phyloP scores from a whole-genome alignment of 148 eudicot genomes.

The Rhododendron mucronatum region DNA sequence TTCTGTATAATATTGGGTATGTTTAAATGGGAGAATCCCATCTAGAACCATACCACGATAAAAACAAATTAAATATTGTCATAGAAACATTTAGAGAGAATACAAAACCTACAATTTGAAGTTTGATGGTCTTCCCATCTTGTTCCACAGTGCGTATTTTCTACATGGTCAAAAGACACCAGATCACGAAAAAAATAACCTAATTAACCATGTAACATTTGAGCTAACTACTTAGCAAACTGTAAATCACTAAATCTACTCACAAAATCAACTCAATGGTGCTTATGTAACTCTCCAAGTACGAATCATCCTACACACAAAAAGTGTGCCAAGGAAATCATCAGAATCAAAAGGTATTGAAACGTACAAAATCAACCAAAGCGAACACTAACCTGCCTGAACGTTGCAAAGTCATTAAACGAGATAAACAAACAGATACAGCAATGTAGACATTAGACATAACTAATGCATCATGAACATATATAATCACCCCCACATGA shows the following conservation, averaged over 20 bases:
- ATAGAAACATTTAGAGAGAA: background rate
- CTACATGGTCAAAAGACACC: constrained; percentile 13
- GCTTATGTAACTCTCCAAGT: constrained; percentile 40
- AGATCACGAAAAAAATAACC: background rate
- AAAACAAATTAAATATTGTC: background rate
- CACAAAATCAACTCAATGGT: constrained; percentile 40
- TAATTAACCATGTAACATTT: background rate
- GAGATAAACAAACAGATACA: background rate
- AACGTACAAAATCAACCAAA: background rate
- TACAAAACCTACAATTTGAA: constrained; percentile 38
- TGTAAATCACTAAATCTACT: background rate
- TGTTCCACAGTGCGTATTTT: constrained; percentile 59
- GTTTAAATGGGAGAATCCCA: background rate
- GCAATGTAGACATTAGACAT: background rate
- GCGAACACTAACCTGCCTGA: background rate
- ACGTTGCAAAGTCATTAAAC: background rate
- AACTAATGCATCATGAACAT: background rate
- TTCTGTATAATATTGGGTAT: background rate
- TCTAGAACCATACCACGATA: background rate
- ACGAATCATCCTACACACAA: constrained; percentile 26
- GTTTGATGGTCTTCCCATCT: constrained; percentile 52
- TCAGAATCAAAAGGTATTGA: background rate
- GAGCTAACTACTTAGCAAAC: background rate
- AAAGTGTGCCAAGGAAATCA: background rate
- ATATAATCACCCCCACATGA: background rate